Base-by-base conservation (phyloP, 2,329 filamentous ascomycete genomes). In the Arachnomyces sp. region DNA sequence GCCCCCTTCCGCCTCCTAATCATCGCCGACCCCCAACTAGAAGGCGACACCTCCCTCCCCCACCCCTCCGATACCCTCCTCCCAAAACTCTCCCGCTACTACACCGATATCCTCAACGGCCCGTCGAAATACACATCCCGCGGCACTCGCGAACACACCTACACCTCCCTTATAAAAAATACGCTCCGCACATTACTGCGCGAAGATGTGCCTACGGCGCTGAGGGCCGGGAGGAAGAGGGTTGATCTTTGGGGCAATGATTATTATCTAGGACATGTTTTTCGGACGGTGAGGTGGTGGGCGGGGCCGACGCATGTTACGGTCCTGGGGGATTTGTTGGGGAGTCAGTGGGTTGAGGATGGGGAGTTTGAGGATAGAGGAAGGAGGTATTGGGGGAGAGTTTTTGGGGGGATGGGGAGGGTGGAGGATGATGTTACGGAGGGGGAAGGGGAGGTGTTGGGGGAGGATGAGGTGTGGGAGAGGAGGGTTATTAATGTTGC, bases 221-320 rank as follows among this genome's bases (percentile, higher is more conserved):
- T 89, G 36, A 71, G 80, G 50, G 81, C 80, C 1, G 68, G 74
- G 37, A 77, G 86, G 48, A 98, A 98, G 67, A 75, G 77, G 13
- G 62, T 98, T 51, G 92, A 98, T 62, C 75, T 95, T 2, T 77
- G 88, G 54, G 92, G 92, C 3, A 98, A 98, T 63, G 92, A 98
- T 64, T 86, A 80, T 56, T 98, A 96, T 62, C 76, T 98, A 25
- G 86, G 85, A 14, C 92, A 98, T 61, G 88, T 95, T 43, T 95
- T 93, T 63, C 77, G 86, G 12, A 84, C 80, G 0, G 64, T 95
- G 36, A 74, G 77, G 50, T 94, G 88, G 86, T 93, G 85, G 82
- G 77, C 84, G 0, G 67, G 71, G 12, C 92, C 92, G 7, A 93
- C 86, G 0, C 92, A 98, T 60, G 78, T 92, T 14, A 80, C 84